Percentiles rank a stretch among this genome's conserved stretches.
phyloP scores from a whole-genome alignment of 768 basidiomycete species.

The Podaxis mareebaensis region DNA sequence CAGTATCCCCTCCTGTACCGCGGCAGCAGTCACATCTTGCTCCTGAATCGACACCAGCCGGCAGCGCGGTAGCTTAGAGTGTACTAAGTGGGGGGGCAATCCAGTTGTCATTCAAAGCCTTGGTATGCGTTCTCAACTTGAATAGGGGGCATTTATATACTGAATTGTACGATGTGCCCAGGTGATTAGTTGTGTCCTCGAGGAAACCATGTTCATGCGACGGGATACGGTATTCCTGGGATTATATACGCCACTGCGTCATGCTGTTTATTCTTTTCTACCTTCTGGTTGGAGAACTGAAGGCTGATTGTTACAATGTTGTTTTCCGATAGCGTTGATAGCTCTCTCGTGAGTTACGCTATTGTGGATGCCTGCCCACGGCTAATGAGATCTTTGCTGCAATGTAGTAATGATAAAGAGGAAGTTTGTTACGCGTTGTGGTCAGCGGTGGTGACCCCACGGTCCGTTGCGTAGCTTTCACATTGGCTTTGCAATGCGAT shows the following conservation, averaged over 20 bases:
- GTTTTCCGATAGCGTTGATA: not conserved
- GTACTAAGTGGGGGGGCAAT: not conserved
- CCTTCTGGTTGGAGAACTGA: not conserved
- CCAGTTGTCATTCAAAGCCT: not conserved
- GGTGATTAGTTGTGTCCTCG: not conserved
- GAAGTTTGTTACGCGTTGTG: not conserved
- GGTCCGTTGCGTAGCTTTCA: no score
- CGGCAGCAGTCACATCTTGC: not conserved
- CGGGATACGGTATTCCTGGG: not conserved
- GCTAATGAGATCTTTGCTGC: not conserved
- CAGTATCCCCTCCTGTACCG: not conserved
- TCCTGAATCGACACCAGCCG: no score
- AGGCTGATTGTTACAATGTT: not conserved
- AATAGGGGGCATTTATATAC: not conserved
- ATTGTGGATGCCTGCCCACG: not conserved
- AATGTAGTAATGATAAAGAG: not conserved
- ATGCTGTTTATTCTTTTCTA: not conserved
- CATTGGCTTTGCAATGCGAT: no score
- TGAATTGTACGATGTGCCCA: not conserved
- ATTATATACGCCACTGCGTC: not conserved
- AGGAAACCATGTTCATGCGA: not conserved
- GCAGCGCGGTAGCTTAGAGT: not conserved
- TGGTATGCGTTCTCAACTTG: not conserved
- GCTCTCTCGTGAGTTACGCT: not conserved
- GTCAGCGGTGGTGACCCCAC: not conserved